Evolutionary conservation across 2,329 filamentous ascomycete genomes (phyloP), one percentile per base, ranked within the genome.

Genomic region (Leptographium procerum): DNA sequence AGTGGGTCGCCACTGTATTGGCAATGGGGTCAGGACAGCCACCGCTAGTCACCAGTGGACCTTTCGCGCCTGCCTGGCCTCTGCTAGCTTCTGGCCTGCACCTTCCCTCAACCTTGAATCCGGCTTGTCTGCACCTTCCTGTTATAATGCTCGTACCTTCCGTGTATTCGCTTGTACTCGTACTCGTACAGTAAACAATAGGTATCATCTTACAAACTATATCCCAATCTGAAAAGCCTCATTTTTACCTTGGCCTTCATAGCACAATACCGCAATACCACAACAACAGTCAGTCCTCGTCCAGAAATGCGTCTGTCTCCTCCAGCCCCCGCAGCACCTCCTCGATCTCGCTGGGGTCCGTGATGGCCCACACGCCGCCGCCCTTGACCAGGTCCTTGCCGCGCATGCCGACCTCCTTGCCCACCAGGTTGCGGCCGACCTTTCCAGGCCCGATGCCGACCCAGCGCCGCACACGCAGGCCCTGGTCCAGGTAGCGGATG

Each of bases 371-470:
- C 0, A 96, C 91, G 2, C 92, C 92, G 54, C 91, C 91, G 1
- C 91, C 91, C 69, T 92, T 95, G 54, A 92, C 82, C 19, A 81
- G 75, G 58, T 94, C 89, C 66, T 86, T 83, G 26, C 84, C 84
- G 55, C 84, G 82, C 83, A 94, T 91, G 11, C 91, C 91, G 3
- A 96, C 91, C 72, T 96, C 92, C 72, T 96, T 96, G 14, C 91
- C 91, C 1, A 97, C 91, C 9, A 97, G 77, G 69, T 96, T 96
- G 59, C 91, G 80, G 1, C 92, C 92, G 2, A 97, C 92, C 70
- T 95, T 95, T 6, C 92, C 92, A 0, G 92, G 92, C 0, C 92
- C 92, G 62, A 97, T 89, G 50, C 92, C 92, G 55, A 97, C 81
- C 87, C 92, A 96, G 58, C 91, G 78, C 65, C 85, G 79, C 22